Conservation (phyloP, 2,329 filamentous ascomycete species). For the Aspergillus pseudoviridinutans region DNA sequence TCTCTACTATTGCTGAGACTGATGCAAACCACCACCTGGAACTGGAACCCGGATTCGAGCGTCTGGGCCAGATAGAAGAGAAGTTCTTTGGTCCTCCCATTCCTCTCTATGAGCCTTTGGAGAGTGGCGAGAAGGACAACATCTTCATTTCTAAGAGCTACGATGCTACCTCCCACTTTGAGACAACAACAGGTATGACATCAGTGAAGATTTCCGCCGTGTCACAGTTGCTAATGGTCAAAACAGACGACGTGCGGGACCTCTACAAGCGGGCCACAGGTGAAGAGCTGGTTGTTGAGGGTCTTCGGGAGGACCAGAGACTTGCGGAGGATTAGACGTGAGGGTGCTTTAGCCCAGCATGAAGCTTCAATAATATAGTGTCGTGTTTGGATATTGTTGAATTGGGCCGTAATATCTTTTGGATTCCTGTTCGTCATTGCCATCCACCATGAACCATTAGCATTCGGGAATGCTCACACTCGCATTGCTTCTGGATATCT, state of each 20-base stretch:
- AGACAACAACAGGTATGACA: slow-evolving; percentile 67
- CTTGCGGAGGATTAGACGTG: slow-evolving; percentile 36
- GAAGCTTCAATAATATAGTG: slow-evolving; percentile 23
- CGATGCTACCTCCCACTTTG: slow-evolving; percentile 95
- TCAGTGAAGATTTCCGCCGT: not conserved
- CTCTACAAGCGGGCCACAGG: slow-evolving; percentile 82
- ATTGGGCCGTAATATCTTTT: slow-evolving; percentile 26
- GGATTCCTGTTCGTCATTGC: slow-evolving; percentile 12
- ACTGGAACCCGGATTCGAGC: slow-evolving; percentile 85
- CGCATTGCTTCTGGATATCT: slow-evolving; percentile 11
- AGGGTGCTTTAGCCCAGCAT: slow-evolving; percentile 1
- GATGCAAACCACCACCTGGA: slow-evolving; percentile 92
- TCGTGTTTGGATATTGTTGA: slow-evolving; percentile 25
- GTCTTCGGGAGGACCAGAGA: slow-evolving; percentile 66
- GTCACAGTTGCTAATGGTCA: slow-evolving; percentile 5
- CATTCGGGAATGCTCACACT: slow-evolving; percentile 6
- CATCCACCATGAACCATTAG: slow-evolving; percentile 8
- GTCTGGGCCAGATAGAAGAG: slow-evolving; percentile 90
- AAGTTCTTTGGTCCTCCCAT: slow-evolving; percentile 94
- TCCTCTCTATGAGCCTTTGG: slow-evolving; percentile 86
- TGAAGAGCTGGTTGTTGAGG: slow-evolving; percentile 83
- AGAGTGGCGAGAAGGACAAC: slow-evolving; percentile 78
- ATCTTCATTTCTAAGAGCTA: slow-evolving; percentile 99
- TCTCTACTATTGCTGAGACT: slow-evolving; percentile 93
- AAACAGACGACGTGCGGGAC: slow-evolving; percentile 83